Percentiles rank a stretch among this genome's conserved stretches.
phyloP scores from a whole-genome alignment of 148 eudicot species.

The Rhododendron vialii region DNA sequence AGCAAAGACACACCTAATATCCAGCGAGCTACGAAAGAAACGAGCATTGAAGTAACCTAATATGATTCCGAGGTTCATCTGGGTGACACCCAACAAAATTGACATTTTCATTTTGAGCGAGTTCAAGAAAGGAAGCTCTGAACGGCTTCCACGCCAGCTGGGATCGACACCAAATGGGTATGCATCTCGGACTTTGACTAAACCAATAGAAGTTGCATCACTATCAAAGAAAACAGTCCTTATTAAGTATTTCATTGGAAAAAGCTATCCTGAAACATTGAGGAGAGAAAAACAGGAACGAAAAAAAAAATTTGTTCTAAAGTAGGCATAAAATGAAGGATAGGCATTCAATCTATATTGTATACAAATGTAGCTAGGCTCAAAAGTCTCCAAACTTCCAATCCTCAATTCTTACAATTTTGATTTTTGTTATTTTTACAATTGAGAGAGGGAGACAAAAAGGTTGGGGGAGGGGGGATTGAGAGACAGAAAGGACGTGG shows the following conservation, averaged over 20 bases:
- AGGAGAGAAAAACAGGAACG: neutral
- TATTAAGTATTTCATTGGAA: neutral
- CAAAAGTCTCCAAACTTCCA: no score
- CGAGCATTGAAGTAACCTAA: slow-evolving; percentile 92
- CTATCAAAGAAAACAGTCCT: slow-evolving; percentile 37
- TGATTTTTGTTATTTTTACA: no score
- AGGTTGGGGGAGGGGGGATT: no score
- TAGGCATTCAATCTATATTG: neutral
- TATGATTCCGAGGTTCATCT: slow-evolving; percentile 94
- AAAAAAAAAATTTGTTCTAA: neutral
- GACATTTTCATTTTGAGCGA: slow-evolving; percentile 99
- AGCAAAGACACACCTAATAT: slow-evolving; percentile 57
- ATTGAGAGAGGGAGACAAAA: no score
- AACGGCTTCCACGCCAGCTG: slow-evolving; percentile 97
- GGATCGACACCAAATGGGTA: slow-evolving; percentile 99
- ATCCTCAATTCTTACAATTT: no score
- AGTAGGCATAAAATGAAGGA: neutral
- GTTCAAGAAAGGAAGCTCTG: slow-evolving; percentile 95
- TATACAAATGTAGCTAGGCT: no score
- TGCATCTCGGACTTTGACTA: slow-evolving; percentile 72
- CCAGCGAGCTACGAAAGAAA: slow-evolving; percentile 70
- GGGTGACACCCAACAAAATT: slow-evolving; percentile 79
- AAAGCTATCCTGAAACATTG: neutral
- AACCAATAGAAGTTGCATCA: slow-evolving; percentile 69
- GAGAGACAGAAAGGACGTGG: no score